Conservation (phyloP, 176 grass and related monocot genomes). For the Phyllostachys edulis region DNA sequence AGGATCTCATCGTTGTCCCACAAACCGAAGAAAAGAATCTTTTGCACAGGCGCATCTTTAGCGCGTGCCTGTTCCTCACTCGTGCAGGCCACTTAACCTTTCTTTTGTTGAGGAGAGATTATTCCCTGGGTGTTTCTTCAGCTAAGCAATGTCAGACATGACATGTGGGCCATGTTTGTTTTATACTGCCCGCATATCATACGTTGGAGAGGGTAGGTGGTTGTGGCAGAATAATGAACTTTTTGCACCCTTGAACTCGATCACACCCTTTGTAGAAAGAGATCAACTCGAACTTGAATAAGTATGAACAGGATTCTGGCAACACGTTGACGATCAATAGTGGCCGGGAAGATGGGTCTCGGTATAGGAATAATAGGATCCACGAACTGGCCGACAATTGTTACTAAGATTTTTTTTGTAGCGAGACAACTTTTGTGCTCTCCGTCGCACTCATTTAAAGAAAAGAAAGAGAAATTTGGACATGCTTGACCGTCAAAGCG, state of each 20-base stretch:
- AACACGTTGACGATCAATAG: background rate
- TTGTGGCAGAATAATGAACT: background rate
- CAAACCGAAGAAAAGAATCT: slow-evolving; percentile 29
- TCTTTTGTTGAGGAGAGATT: background rate
- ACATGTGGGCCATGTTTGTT: background rate
- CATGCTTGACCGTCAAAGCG: background rate
- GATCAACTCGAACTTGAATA: background rate
- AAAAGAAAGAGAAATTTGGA: background rate
- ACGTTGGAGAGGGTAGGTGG: background rate
- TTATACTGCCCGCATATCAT: background rate
- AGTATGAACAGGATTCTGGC: background rate
- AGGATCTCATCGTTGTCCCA: slow-evolving; percentile 13
- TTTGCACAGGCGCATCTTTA: slow-evolving; percentile 13
- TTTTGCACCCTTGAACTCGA: background rate
- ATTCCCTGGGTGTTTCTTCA: background rate
- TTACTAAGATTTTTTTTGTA: too few species aligned
- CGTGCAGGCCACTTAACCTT: background rate
- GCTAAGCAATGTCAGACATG: background rate
- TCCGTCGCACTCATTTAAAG: background rate
- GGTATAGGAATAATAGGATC: too few species aligned
- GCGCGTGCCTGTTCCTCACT: background rate
- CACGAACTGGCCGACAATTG: rapidly evolving
- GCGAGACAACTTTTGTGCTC: too few species aligned
- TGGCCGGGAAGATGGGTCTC: too few species aligned
- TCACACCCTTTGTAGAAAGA: background rate